Base-by-base conservation (phyloP, 768 basidiomycete genomes). In the Rhizopogon vinicolor region DNA sequence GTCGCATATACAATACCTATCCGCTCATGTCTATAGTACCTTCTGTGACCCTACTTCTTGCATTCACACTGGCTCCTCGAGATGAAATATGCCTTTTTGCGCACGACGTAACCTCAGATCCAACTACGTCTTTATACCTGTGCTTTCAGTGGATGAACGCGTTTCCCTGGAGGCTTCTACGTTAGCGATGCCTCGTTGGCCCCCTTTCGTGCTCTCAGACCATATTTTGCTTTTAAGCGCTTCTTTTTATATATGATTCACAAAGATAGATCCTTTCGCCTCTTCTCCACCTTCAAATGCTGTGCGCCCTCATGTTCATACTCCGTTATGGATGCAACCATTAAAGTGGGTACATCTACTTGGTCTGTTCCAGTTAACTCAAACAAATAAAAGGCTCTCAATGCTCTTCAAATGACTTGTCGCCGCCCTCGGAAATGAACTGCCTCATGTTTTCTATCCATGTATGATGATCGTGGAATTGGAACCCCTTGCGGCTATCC, bases 351-450 rank as follows among this genome's bases (percentile, higher is more conserved):
- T 16, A 28, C 13, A 37, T 49, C 14, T 35, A 22, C 48, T 37
- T 37, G 35, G 22, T 49, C 48, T 19, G 9, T 22, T 1, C 14
- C 48, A 37, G 48, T 19, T 49, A 49, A 49, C 37, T 48, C 46
- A 22, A 48, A 41, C n/a, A 33, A 6, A 48, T 18, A 49, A 49
- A 45, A 25, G 16, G 35, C 48, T 49, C 22, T 49, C 7, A 5
- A 25, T 49, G 14, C 48, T 51, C 35, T 33, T 33, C 4, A 46
- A 49, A 29, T 31, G 33, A 35, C 44, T 7, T 33, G 62, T 59
- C 59, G 60, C 57, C 60, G 54, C 52, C 62, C 64, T 70, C 68
- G 68, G 68, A 70, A 52, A 70, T 70, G 68, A 70, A 72, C 40
- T 35, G 61, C 44, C 66, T 70, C 68, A 68, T 71, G 68, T 69